These are phyloP conservation scores for Pulveroboletus sp. DNA, from an alignment of 768 basidiomycete species.

Conservation along the genomic window DNA sequence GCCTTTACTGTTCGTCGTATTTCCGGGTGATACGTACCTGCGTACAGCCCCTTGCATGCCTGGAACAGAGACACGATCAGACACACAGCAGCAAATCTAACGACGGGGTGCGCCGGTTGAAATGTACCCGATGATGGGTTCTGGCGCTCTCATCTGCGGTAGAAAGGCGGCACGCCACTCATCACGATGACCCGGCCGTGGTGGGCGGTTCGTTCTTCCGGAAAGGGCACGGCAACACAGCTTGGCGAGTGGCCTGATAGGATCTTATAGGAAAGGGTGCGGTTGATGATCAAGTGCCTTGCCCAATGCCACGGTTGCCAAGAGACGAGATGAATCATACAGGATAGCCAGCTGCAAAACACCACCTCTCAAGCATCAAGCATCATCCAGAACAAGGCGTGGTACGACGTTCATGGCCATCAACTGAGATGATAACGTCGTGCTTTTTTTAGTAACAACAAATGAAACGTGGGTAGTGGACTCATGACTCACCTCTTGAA, in stretches of 20 bases:
- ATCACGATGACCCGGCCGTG: slow-evolving; percentile 12
- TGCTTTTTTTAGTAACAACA: slow-evolving; percentile 1
- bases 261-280: not conserved
- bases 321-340: not conserved
- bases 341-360: not conserved
- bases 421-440: slow-evolving; percentile 42
- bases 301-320: slow-evolving; percentile 7
- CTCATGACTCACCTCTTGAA: slow-evolving; percentile 67
- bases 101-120: too few relatives aligned
- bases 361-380: slow-evolving; percentile 44
- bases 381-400: slow-evolving; percentile 81
- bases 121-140: not conserved
- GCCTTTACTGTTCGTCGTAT: not conserved
- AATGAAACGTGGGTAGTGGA: not conserved
- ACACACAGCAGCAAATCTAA: too few relatives aligned
- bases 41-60: not conserved
- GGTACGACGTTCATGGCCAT: slow-evolving; percentile 98
- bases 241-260: slow-evolving; percentile 2
- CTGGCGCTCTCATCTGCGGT: slow-evolving; percentile 1
- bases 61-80: too few relatives aligned
- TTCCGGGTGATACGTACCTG: not conserved
- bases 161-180: slow-evolving; percentile 4
- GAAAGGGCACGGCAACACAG: slow-evolving; percentile 10
- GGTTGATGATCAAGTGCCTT: not conserved
- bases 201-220: slow-evolving; percentile 1